These are phyloP conservation scores for Furcasterigmium sp. DNA, from an alignment of 2,329 filamentous ascomycete species.

Conservation along the genomic window DNA sequence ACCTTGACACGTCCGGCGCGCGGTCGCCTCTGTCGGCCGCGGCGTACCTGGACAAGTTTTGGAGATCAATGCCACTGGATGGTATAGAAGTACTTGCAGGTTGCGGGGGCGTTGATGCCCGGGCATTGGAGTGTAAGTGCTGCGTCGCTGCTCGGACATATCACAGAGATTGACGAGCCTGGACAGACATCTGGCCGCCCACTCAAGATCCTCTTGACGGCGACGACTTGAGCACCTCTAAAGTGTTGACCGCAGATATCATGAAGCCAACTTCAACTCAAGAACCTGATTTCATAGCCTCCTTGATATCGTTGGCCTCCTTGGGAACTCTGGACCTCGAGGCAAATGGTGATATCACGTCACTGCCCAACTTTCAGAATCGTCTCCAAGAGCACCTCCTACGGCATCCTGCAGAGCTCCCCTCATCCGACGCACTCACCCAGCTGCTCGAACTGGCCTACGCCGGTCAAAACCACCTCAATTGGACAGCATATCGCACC, in stretches of 20 bases:
- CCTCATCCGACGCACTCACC: not conserved
- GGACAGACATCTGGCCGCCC: not conserved
- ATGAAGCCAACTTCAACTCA: not conserved
- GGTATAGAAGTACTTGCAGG: not conserved
- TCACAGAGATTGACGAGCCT: not conserved
- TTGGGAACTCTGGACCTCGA: too few relatives aligned
- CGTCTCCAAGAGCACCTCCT: not conserved
- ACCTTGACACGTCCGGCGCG: not conserved
- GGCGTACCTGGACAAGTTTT: not conserved
- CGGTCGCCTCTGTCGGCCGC: not conserved
- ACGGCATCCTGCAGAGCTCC: not conserved
- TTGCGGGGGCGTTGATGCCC: not conserved
- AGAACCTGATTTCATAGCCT: not conserved
- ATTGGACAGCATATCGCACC: conserved; percentile 1
- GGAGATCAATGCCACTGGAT: not conserved
- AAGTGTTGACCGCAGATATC: not conserved
- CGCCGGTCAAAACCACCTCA: not conserved
- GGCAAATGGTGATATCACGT: not conserved
- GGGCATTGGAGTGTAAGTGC: not conserved
- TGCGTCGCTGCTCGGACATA: not conserved
- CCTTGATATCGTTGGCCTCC: too few relatives aligned
- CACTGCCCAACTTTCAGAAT: not conserved
- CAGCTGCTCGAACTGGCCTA: conserved; percentile 5
- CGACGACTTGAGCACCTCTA: too few relatives aligned
- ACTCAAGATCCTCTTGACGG: too few relatives aligned